phyloP scores from a whole-genome alignment of 164 flowering plant species.

The Echeveria elegans region DNA sequence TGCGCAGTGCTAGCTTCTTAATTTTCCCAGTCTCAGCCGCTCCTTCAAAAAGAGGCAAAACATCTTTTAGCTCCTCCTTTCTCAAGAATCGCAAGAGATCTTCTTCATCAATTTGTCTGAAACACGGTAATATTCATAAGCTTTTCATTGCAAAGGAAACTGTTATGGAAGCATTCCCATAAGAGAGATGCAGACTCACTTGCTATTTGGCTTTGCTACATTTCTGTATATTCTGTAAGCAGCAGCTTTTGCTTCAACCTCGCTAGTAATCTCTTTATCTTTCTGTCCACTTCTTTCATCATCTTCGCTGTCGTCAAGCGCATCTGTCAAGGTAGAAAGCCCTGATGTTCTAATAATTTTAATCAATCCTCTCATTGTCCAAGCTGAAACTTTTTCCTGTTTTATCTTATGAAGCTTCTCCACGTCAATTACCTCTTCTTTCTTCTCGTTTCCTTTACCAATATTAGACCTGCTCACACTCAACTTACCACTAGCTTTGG shows the following conservation, averaged over 20 bases:
- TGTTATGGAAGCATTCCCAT: no score
- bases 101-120: conserved; percentile 64
- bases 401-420: conserved; percentile 54
- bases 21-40: conserved; percentile 57
- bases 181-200: conserved; percentile 32
- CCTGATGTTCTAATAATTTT: conserved; percentile 38
- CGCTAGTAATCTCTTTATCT: conserved; percentile 50
- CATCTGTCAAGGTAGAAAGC: conserved; percentile 41
- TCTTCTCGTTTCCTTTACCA: conserved; percentile 21
- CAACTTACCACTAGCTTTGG: conserved; percentile 28
- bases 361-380: conserved; percentile 67
- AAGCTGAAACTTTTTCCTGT: conserved; percentile 66
- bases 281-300: conserved; percentile 38
- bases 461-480: conserved; percentile 33
- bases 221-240: conserved; percentile 57
- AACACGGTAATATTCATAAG: conserved; percentile 9
- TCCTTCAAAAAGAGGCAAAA: conserved; percentile 63
- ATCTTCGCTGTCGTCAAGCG: conserved; percentile 28
- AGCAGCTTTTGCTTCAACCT: conserved; percentile 68
- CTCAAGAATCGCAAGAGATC: conserved; percentile 70
- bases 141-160: neutral
- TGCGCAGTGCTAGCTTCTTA: conserved; percentile 43
- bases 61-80: conserved; percentile 46
- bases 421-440: conserved; percentile 51
- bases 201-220: conserved; percentile 60